Evolutionary conservation across 768 basidiomycete species (phyloP), one percentile per base, ranked within the genome.

Genomic region (Amanita muscaria): DNA sequence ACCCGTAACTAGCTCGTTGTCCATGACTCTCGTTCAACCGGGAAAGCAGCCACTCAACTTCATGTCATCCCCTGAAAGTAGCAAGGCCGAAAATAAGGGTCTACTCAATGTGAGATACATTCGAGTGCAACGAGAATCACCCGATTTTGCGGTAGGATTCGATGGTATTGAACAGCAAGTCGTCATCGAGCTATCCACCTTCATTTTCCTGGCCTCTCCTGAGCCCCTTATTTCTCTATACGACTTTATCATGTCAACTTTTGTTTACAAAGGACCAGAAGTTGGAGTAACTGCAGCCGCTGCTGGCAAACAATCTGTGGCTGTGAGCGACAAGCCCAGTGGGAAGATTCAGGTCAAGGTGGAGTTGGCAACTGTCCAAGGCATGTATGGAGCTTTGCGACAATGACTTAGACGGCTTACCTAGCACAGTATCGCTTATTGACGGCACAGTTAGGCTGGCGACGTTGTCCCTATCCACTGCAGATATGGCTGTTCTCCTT

Each of bases 191-290:
- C 69, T 98, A 30, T 93, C 94, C 3, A 96, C 94, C 0, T 80
- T 99, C 59, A 75, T 93, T 42, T 82, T 98, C 62, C 79, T 80
- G 45, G 80, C 85, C 3, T 84, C 86, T 6, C 92, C 96, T 0
- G 89, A 91, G 56, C 92, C 94, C 10, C 82, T 97, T 33, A 67
- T 99, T 29, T 74, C 84, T 2, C 63, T 97, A 16, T 98, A 97
- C 63, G 92, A 98, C 64, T 97, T 94, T 66, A 78, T 99, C 62
- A 93, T 99, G 84, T 84, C 87, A 2, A 97, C 96, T 0, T 99
- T 99, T 62, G 87, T 90, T 8, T 78, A 84, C 7, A 53, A 69
- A 48, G 46, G 51, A n/a, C 23, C 34, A 30, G 40, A 19, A 27
- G 16, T 30, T 15, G 21, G 10, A 38, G 5, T 40, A 12, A 9